Evolutionary conservation across 768 basidiomycete species (phyloP).

Genomic region (Strobilomyces confusus): DNA sequence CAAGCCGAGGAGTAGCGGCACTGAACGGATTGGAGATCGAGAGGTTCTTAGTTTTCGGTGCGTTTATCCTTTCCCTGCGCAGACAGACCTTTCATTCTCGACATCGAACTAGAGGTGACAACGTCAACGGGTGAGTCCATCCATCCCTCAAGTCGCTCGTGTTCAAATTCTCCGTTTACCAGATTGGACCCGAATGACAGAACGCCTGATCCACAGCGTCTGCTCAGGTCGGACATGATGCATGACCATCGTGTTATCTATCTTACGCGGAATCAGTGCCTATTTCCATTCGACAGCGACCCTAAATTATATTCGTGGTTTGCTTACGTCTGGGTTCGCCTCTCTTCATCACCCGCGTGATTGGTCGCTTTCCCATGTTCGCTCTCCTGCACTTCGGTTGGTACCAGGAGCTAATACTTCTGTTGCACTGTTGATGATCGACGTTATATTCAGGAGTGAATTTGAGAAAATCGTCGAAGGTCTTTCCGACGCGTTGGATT

Average conservation of each 20-base stretch:
- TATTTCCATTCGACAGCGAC: constrained; percentile 97
- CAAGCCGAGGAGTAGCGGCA: constrained; percentile 84
- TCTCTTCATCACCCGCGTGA: constrained; percentile 86
- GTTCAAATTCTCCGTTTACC: background rate
- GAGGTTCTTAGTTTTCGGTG: constrained; percentile 87
- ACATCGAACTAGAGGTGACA: constrained; percentile 70
- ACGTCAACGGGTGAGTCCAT: constrained; percentile 76
- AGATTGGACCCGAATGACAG: constrained; percentile 71
- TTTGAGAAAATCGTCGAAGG: constrained; percentile 84
- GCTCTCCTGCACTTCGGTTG: constrained; percentile 71
- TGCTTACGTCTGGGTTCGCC: constrained; percentile 91
- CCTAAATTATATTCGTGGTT: constrained; percentile 84
- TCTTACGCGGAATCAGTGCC: constrained; percentile 48
- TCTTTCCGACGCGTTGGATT: constrained; percentile 89
- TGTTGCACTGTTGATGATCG: constrained; percentile 19
- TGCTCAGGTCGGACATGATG: constrained; percentile 53
- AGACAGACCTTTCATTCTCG: background rate
- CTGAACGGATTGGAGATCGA: constrained; percentile 70
- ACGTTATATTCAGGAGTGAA: constrained; percentile 48
- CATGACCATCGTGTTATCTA: background rate
- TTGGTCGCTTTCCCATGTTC: constrained; percentile 92
- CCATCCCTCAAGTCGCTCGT: background rate
- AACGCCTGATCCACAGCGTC: constrained; percentile 83
- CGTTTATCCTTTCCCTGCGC: constrained; percentile 17
- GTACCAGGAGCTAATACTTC: constrained; percentile 15